Evolutionary conservation across 2,329 filamentous ascomycete genomes (phyloP).

Genomic region (Penicillium sp.): DNA sequence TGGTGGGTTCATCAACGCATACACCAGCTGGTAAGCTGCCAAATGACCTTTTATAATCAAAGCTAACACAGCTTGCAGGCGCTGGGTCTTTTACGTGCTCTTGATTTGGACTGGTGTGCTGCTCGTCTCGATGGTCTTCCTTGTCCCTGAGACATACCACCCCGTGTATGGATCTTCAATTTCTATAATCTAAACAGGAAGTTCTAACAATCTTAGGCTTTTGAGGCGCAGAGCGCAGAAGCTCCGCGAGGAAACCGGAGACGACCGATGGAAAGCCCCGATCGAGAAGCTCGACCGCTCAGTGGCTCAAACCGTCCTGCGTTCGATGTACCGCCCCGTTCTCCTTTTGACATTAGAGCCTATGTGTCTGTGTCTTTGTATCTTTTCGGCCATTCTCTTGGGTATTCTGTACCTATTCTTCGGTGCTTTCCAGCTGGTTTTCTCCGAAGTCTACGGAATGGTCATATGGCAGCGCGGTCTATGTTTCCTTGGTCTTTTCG

Average conservation of each 20-base stretch:
- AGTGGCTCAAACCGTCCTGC: conserved; percentile 61
- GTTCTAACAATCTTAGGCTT: conserved; percentile 55
- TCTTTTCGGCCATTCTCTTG: conserved; percentile 81
- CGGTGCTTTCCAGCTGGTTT: conserved; percentile 82
- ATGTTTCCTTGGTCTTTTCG: conserved; percentile 64
- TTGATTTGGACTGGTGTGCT: conserved; percentile 77
- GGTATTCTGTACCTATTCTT: conserved; percentile 91
- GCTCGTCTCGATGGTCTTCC: conserved; percentile 64
- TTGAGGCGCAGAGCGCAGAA: conserved; percentile 71
- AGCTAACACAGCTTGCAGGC: conserved; percentile 40
- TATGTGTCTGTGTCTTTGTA: conserved; percentile 80
- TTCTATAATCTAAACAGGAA: background rate
- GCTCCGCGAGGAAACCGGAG: conserved; percentile 74
- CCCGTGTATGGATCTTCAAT: conserved; percentile 43
- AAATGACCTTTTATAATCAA: background rate
- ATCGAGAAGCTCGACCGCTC: conserved; percentile 74
- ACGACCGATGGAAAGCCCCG: conserved; percentile 73
- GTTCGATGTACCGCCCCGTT: conserved; percentile 67
- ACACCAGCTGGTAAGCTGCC: conserved; percentile 60
- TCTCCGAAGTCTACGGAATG: conserved; percentile 73
- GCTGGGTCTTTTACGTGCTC: conserved; percentile 83
- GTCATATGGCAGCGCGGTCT: conserved; percentile 78
- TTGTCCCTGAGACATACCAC: conserved; percentile 87
- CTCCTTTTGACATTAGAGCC: conserved; percentile 79
- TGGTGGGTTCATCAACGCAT: conserved; percentile 81